These are phyloP conservation scores for Dinochytrium kinnereticum DNA, from an alignment of 371 early-diverging fungal genomes.

Conservation along the genomic window DNA sequence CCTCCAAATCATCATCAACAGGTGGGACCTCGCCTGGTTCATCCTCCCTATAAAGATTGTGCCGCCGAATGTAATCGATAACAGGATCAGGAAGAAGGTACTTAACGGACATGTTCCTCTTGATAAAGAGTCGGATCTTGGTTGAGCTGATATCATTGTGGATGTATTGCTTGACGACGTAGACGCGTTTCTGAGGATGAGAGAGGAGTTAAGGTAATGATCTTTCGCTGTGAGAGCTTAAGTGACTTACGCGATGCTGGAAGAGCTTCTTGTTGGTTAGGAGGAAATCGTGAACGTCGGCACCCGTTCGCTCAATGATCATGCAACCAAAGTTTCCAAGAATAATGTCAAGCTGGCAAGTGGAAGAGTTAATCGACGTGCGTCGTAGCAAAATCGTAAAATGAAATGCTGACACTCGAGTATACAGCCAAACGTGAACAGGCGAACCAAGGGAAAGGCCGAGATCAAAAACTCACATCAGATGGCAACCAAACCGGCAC, in stretches of 20 bases:
- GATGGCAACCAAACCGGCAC: slow-evolving; percentile 79
- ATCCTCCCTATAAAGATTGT: slow-evolving; percentile 79
- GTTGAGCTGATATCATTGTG: slow-evolving; percentile 96
- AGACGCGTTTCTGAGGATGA: slow-evolving; percentile 75
- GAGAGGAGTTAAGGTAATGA: background rate
- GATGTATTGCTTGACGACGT: slow-evolving; percentile 92
- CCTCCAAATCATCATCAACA: slow-evolving; percentile 12
- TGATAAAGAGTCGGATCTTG: slow-evolving; percentile 91
- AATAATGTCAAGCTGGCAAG: slow-evolving; percentile 85
- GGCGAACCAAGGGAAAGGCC: background rate
- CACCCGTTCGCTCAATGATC: slow-evolving; percentile 93
- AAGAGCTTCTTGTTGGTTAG: slow-evolving; percentile 90
- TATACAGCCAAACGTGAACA: too few relatives aligned
- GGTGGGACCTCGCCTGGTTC: slow-evolving; percentile 50
- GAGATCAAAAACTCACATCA: slow-evolving; percentile 72
- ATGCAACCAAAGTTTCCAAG: slow-evolving; percentile 93
- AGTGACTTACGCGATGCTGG: slow-evolving; percentile 72
- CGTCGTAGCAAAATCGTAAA: too few relatives aligned
- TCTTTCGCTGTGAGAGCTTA: background rate
- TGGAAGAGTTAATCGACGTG: background rate
- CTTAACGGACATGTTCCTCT: slow-evolving; percentile 93
- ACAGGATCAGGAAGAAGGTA: slow-evolving; percentile 93
- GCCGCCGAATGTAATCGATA: slow-evolving; percentile 85
- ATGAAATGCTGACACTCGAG: too few relatives aligned
- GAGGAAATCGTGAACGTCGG: slow-evolving; percentile 91